Conservation (phyloP, 192 early-diverging fungal genomes). For the Coemansia sp. region DNA sequence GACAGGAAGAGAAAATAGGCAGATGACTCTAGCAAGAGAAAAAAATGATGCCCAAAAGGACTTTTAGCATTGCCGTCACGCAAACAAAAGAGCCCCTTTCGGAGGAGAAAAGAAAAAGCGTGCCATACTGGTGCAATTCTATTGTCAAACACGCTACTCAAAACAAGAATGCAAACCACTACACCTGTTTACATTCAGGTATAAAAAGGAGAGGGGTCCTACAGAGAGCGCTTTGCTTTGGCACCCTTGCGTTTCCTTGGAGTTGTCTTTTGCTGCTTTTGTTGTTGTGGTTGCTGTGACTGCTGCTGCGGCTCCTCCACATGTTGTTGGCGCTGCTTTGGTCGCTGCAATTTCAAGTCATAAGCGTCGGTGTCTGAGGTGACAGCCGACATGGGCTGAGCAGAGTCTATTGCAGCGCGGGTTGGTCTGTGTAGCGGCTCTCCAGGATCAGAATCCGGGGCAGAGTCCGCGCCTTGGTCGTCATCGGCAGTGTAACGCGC, state of each 20-base stretch:
- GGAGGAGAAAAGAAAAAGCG: too few relatives aligned
- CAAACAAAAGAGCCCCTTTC: too few relatives aligned
- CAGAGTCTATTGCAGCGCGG: not conserved
- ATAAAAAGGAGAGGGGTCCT: not conserved
- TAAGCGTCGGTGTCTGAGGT: not conserved
- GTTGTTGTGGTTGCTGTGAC: not conserved
- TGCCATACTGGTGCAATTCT: too few relatives aligned
- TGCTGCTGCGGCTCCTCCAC: not conserved
- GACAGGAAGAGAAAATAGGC: too few relatives aligned
- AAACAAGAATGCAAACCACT: too few relatives aligned
- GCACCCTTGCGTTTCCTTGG: conserved; percentile 7
- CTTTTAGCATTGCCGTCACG: too few relatives aligned
- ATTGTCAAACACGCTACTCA: too few relatives aligned
- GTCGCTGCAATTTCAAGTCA: not conserved
- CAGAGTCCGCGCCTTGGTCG: not conserved
- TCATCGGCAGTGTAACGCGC: not conserved
- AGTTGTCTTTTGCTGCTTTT: not conserved
- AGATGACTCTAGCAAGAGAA: too few relatives aligned
- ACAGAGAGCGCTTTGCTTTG: conserved; percentile 10
- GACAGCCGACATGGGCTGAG: not conserved
- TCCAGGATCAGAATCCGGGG: not conserved
- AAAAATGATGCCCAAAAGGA: too few relatives aligned
- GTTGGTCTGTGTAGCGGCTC: not conserved
- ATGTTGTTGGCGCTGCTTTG: not conserved
- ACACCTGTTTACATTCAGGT: not conserved